Conservation (phyloP, 2,329 filamentous ascomycete species). For the Seiridium unicorne region DNA sequence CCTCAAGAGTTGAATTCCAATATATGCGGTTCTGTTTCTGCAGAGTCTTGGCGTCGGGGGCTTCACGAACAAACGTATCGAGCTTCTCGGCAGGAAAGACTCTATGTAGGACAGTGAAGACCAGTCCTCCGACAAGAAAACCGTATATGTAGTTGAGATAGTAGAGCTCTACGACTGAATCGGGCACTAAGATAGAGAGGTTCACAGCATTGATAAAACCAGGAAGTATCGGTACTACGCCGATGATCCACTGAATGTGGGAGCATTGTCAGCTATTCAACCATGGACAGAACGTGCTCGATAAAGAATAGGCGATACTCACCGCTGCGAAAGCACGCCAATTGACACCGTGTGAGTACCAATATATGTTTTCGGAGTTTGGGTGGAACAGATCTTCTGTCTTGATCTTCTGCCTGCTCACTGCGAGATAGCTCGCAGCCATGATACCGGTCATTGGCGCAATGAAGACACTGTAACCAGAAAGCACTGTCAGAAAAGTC, state of each 20-base stretch:
- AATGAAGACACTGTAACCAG: conserved; percentile 4
- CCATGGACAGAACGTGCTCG: neutral
- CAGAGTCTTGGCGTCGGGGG: neutral
- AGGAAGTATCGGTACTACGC: neutral
- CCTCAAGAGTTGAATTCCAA: no score
- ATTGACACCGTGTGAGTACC: conserved; percentile 38
- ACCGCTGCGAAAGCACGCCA: conserved; percentile 38
- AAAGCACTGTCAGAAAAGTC: conserved; percentile 6
- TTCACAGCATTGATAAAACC: conserved; percentile 1
- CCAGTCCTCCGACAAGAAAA: conserved; percentile 29
- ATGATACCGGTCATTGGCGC: conserved; percentile 7
- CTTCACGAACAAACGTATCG: conserved; percentile 24
- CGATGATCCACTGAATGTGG: neutral
- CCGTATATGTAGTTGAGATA: conserved; percentile 38
- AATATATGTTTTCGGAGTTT: conserved; percentile 32
- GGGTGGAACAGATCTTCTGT: conserved; percentile 33
- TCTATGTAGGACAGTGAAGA: conserved; percentile 29
- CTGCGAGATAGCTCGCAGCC: conserved; percentile 24
- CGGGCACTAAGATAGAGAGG: conserved; percentile 26
- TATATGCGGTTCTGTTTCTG: no score
- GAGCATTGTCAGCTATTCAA: neutral
- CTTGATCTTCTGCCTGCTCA: conserved; percentile 31
- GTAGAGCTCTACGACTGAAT: conserved; percentile 36
- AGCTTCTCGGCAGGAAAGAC: conserved; percentile 25
- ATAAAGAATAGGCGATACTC: conserved; percentile 13